A percentile compares a stretch with the other conserved stretches of the same genome.
Conservation (phyloP, 106 monocot genomes). For the Allium sativum region DNA sequence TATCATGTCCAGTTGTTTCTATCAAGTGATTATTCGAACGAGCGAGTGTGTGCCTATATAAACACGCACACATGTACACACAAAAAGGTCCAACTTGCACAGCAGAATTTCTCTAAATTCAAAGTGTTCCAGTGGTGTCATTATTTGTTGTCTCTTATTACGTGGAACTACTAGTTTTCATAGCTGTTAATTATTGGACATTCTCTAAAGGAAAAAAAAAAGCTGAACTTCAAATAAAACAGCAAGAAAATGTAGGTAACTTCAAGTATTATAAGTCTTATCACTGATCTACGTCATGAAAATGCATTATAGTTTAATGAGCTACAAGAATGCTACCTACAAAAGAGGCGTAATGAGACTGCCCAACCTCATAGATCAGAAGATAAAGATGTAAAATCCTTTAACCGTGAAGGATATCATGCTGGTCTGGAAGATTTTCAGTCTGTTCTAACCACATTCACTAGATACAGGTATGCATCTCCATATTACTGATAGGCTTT, state of each 20-base stretch:
- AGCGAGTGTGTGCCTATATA: too few species aligned
- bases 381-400: conserved; percentile 47
- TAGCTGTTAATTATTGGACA: not conserved
- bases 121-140: not conserved
- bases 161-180: not conserved
- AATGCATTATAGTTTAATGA: conserved; percentile 70
- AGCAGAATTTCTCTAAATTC: not conserved
- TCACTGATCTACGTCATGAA: conserved; percentile 4
- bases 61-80: too few species aligned
- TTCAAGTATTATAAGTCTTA: not conserved
- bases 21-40: too few species aligned
- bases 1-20: too few species aligned
- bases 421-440: conserved; percentile 92
- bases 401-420: conserved; percentile 75
- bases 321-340: conserved; percentile 91
- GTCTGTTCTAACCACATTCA: conserved; percentile 90
- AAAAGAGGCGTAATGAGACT: conserved; percentile 56
- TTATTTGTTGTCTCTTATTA: not conserved
- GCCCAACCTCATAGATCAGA: conserved; percentile 37
- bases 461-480: conserved; percentile 66
- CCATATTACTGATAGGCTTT: not conserved
- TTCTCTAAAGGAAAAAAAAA: not conserved
- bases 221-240: not conserved
- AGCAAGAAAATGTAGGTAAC: not conserved
- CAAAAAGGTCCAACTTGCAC: too few species aligned